Evolutionary conservation across 2,329 filamentous ascomycete genomes (phyloP).

Genomic region (Colletotrichum scovillei): DNA sequence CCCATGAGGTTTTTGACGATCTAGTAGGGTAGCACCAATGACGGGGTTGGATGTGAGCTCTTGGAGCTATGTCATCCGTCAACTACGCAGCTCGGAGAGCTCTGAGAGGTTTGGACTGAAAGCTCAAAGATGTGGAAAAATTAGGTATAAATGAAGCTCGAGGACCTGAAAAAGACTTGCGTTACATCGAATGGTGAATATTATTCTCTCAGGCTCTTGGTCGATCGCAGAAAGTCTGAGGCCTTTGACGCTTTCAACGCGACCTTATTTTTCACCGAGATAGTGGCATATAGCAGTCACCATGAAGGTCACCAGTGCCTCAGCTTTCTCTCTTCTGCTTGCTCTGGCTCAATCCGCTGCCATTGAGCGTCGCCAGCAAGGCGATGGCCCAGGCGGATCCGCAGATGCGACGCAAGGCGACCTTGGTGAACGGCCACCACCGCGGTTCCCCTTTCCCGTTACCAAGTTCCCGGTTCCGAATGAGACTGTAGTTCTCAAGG

Average conservation of each 20-base stretch:
- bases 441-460: slow-evolving; percentile 43
- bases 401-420: slow-evolving; percentile 42
- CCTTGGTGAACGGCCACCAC: slow-evolving; percentile 41
- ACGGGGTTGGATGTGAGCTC: background rate
- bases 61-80: slow-evolving; percentile 21
- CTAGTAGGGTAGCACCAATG: background rate
- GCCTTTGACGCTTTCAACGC: background rate
- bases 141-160: background rate
- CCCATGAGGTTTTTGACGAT: background rate
- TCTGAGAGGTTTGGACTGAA: background rate
- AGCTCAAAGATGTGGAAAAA: background rate
- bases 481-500: slow-evolving; percentile 41
- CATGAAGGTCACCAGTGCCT: slow-evolving; percentile 40
- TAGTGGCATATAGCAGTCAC: background rate
- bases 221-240: background rate
- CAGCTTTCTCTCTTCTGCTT: slow-evolving; percentile 38
- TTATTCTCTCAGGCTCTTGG: background rate
- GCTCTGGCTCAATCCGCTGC: slow-evolving; percentile 34
- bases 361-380: slow-evolving; percentile 39
- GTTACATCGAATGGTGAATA: background rate
- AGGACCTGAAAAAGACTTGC: background rate
- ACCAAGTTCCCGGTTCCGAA: slow-evolving; percentile 44
- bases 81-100: slow-evolving; percentile 13
- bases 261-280: background rate
- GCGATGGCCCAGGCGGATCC: slow-evolving; percentile 39